phyloP scores from a whole-genome alignment of 2,329 filamentous ascomycete genomes.

The Phaeosphaeriaceae sp. region DNA sequence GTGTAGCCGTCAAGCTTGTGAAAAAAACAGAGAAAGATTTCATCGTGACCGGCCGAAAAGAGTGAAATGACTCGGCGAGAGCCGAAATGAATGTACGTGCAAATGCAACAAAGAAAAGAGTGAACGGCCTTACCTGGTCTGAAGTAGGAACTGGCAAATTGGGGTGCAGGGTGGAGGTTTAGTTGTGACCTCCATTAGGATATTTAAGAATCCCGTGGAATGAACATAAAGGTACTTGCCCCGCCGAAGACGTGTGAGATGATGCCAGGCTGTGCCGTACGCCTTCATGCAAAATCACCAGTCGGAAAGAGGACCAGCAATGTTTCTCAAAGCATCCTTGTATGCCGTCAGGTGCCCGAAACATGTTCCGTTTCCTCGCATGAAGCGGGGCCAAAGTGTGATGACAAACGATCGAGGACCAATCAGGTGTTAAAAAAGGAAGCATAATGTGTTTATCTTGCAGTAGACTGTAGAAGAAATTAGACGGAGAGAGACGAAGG shows the following conservation, averaged over 20 bases:
- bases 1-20: constrained; percentile 17
- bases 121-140: constrained; percentile 25
- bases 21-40: constrained; percentile 33
- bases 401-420: neutral
- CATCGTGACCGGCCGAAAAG: constrained; percentile 38
- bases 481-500: too few relatives aligned
- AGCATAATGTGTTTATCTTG: too few relatives aligned
- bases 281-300: constrained; percentile 25
- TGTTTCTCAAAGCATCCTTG: constrained; percentile 18
- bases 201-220: constrained; percentile 19
- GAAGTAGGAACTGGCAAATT: constrained; percentile 30
- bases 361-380: constrained; percentile 37
- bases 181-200: neutral
- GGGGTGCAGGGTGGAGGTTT: neutral
- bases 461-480: too few relatives aligned
- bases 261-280: constrained; percentile 19
- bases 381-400: neutral
- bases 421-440: too few relatives aligned
- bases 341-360: constrained; percentile 21
- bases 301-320: neutral
- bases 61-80: constrained; percentile 35
- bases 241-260: constrained; percentile 18
- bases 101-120: constrained; percentile 21
- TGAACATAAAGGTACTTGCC: constrained; percentile 20
- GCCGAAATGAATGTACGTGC: constrained; percentile 27